Evolutionary conservation across 2,329 filamentous ascomycete species (phyloP).

Genomic region (Leptographium galeiforme): DNA sequence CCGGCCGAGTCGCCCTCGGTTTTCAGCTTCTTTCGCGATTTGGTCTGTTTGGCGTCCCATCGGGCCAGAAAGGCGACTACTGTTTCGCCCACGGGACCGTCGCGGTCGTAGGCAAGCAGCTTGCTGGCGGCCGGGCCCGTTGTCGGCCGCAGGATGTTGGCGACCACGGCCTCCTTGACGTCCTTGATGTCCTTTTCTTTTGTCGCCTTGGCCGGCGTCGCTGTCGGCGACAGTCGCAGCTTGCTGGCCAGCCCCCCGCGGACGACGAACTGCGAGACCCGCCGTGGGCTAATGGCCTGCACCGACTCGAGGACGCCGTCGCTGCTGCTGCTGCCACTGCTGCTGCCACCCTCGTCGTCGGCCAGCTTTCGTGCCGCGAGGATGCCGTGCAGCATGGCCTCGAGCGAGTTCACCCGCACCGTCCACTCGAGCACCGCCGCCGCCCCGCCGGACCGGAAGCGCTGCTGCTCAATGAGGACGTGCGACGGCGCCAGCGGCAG

Average conservation of each 20-base stretch:
- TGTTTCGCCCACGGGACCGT: constrained; percentile 1
- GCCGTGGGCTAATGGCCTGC: constrained; percentile 33
- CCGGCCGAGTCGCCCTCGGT: constrained; percentile 8
- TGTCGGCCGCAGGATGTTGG: neutral
- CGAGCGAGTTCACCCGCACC: constrained; percentile 65
- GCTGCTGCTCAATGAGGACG: constrained; percentile 54
- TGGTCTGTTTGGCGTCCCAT: constrained; percentile 7
- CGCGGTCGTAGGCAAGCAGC: neutral
- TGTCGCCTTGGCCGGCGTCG: constrained; percentile 1
- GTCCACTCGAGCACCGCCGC: constrained; percentile 69
- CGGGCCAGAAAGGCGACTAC: constrained; percentile 7
- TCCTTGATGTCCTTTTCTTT: constrained; percentile 14
- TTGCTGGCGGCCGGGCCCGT: neutral
- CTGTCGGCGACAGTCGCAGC: neutral
- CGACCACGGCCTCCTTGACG: constrained; percentile 13
- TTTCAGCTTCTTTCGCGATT: neutral
- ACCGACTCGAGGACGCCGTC: constrained; percentile 17
- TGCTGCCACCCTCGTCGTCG: constrained; percentile 16
- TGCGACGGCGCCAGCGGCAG: constrained; percentile 45
- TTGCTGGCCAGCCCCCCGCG: constrained; percentile 10
- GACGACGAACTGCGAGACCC: constrained; percentile 40
- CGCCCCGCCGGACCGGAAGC: constrained; percentile 48
- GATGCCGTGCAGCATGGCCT: constrained; percentile 66
- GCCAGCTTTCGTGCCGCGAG: constrained; percentile 41
- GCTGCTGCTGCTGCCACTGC: too few species aligned